Evolutionary conservation across 306 rosid species (phyloP).

Genomic region (Cucurbita pepo): DNA sequence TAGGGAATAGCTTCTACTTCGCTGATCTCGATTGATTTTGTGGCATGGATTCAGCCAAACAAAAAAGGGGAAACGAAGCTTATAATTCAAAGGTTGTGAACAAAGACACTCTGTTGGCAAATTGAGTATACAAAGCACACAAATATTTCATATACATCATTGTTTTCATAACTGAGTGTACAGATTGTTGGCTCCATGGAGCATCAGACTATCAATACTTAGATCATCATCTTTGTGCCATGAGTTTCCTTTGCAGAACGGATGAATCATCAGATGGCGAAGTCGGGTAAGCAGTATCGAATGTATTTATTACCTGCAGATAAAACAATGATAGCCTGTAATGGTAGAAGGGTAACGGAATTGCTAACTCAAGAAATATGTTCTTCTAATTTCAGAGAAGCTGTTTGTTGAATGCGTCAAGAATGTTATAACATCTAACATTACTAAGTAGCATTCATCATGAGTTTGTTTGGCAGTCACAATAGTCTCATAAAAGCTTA

Average conservation of each 20-base stretch:
- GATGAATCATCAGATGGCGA: neutral
- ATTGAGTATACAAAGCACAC: too few relatives aligned
- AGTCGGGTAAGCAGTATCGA: neutral
- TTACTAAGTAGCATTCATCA: neutral
- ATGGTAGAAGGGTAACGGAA: neutral
- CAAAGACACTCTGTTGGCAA: neutral
- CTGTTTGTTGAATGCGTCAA: neutral
- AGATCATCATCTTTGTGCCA: neutral
- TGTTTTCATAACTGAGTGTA: too few relatives aligned
- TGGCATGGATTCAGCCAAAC: neutral
- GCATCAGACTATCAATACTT: neutral
- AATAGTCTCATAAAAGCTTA: neutral
- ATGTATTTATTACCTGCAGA: neutral
- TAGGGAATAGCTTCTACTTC: too few relatives aligned
- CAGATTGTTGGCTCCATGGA: too few relatives aligned
- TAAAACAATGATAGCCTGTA: neutral
- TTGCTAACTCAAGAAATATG: neutral
- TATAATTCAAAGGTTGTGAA: too few relatives aligned
- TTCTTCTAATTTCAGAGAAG: neutral
- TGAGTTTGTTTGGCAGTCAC: neutral
- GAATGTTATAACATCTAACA: neutral
- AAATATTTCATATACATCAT: too few relatives aligned
- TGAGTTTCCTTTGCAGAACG: neutral
- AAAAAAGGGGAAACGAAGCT: too few relatives aligned
- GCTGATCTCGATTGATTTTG: neutral